Evolutionary conservation across 768 basidiomycete genomes (phyloP).

Genomic region (Boletus rubropictus): DNA sequence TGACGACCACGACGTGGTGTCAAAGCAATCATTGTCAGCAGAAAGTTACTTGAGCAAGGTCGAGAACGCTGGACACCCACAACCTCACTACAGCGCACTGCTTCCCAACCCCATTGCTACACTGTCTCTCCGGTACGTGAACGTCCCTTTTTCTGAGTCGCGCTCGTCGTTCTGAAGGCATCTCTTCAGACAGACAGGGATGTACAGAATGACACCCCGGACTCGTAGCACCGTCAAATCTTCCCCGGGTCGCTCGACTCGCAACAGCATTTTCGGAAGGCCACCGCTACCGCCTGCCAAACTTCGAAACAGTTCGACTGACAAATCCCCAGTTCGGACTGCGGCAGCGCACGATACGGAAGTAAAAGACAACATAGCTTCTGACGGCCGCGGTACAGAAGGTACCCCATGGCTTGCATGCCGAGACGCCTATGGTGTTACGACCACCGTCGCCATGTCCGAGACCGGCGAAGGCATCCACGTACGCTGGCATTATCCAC

Average conservation of each 20-base stretch:
- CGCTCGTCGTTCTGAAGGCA: neutral
- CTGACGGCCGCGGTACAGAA: neutral
- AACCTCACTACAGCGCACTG: neutral
- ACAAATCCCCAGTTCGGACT: neutral
- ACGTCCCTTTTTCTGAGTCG: neutral
- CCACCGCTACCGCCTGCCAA: constrained; percentile 4
- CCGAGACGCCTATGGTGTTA: constrained; percentile 10
- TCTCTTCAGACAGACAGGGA: neutral
- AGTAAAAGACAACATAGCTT: neutral
- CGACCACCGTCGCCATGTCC: constrained; percentile 14
- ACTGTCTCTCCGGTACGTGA: neutral
- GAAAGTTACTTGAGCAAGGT: constrained; percentile 23
- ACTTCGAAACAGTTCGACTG: constrained; percentile 3
- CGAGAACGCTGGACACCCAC: neutral
- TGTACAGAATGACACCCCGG: constrained; percentile 22
- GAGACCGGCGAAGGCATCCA: constrained; percentile 20
- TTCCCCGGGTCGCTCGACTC: constrained; percentile 16
- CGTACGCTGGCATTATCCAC: constrained; percentile 17
- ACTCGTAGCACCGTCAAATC: constrained; percentile 17
- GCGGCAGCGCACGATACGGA: neutral
- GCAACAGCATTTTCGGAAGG: constrained; percentile 23
- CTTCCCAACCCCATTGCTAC: neutral
- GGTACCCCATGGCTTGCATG: constrained; percentile 18
- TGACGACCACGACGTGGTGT: constrained; percentile 1
- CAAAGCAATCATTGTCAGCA: constrained; percentile 14